Base-by-base conservation (phyloP, 495 filamentous ascomycete species). In the Hyaloscypha bicolor region DNA sequence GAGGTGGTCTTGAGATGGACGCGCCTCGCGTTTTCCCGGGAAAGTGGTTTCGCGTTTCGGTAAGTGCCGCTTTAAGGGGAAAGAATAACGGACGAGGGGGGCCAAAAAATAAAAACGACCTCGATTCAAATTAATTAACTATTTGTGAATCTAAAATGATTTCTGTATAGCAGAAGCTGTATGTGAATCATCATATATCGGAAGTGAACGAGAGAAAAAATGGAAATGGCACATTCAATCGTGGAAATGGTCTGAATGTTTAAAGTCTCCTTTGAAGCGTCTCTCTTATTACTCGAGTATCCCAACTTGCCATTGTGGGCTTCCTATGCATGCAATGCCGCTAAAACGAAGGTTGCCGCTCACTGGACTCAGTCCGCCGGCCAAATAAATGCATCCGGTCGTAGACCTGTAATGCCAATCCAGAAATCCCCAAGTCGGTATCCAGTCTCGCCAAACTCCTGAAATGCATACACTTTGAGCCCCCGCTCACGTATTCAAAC, bases 331-430 rank as follows among this genome's bases (percentile, higher is more conserved):
- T 55, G 65, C 65, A 67, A 68, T 59, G 53, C 61, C 60, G 66
- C 66, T 68, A 52, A 68, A 66, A 67, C 64, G 64, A 62, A 60
- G 32, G 64, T 59, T 56, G 53, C 53, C 53, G 22, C 53, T 56
- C 53, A 32, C 22, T 56, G 53, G 30, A 56, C 53, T 32, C 22
- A 22, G 30, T 33, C 58, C 58, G 33, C 35, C 60, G 6, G 22
- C 60, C 42, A 48, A 48, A 48, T 48, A 48, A 48, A 48, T 48
- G 42, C 42, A 48, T 48, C 42, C 6, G 42, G 42, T 48, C 42
- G 42, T 48, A 48, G 42, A 12, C 42, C 42, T 4, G 42, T 16
- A 12, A 48, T 48, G 16, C 42, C 60, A 30, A 51, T 48, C 37
- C 21, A 51, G 39, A 60, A 21, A 9, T 9, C 19, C 25, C 6